These are phyloP conservation scores for Oldenlandia corymbosa DNA, from an alignment of 257 asterid species.

Conservation along the genomic window DNA sequence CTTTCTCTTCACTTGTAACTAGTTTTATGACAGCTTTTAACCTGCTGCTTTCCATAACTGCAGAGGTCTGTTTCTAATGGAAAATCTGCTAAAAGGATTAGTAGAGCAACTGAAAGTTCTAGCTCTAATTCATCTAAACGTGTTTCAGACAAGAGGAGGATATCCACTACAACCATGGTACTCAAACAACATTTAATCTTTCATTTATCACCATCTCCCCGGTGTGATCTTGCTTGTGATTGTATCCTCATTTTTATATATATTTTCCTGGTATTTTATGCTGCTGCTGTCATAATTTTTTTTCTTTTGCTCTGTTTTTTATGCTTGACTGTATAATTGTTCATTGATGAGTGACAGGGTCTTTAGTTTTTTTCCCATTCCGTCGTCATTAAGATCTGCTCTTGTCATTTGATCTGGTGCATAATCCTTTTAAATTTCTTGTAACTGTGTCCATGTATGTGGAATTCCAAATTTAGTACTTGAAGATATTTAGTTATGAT, in stretches of 20 bases:
- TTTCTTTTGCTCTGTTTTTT: background rate
- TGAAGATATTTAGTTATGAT: background rate
- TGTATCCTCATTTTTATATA: background rate
- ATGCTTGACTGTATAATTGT: background rate
- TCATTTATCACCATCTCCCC: background rate
- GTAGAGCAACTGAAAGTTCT: conserved; percentile 45
- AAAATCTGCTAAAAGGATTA: conserved; percentile 46
- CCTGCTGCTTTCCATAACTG: conserved; percentile 10
- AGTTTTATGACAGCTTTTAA: background rate
- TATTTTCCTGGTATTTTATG: background rate
- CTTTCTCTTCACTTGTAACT: background rate
- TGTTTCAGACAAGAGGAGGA: conserved; percentile 49
- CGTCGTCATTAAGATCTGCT: background rate
- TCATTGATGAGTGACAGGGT: background rate
- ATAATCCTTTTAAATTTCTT: background rate
- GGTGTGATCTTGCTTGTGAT: too few relatives aligned
- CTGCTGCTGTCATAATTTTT: background rate
- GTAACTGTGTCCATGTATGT: background rate
- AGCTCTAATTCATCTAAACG: conserved; percentile 59
- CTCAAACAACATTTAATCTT: conserved; percentile 6
- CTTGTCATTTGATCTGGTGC: background rate
- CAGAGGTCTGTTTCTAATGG: conserved; percentile 67
- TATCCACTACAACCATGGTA: conserved; percentile 64
- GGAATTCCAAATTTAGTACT: background rate
- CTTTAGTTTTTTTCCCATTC: background rate